Evolutionary conservation across 805 yeast genomes (phyloP).

Genomic region (Myxozyma vanderwaltii): DNA sequence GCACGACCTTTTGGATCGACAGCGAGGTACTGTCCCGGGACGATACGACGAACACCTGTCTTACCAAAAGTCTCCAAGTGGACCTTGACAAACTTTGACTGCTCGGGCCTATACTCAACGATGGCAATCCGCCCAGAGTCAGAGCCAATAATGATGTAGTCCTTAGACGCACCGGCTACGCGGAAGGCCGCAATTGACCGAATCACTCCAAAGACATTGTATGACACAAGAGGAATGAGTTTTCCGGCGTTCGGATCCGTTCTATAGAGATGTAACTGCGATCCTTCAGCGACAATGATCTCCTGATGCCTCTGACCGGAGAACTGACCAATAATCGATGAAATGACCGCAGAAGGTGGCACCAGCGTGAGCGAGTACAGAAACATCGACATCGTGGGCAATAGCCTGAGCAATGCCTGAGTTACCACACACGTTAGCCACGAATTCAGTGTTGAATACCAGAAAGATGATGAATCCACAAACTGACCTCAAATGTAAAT

Average conservation of each 20-base stretch:
- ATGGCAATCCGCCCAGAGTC: slow-evolving; percentile 76
- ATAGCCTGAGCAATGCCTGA: background rate
- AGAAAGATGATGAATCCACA: too few relatives aligned
- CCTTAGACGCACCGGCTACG: slow-evolving; percentile 56
- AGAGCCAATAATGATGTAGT: slow-evolving; percentile 66
- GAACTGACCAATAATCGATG: slow-evolving; percentile 70
- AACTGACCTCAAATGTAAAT: too few relatives aligned
- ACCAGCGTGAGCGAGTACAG: slow-evolving; percentile 75
- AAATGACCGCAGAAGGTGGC: slow-evolving; percentile 55
- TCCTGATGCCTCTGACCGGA: slow-evolving; percentile 61
- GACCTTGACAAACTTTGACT: slow-evolving; percentile 47
- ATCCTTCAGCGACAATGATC: slow-evolving; percentile 59
- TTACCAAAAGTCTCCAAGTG: slow-evolving; percentile 69
- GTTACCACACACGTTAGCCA: background rate
- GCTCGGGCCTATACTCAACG: slow-evolving; percentile 49
- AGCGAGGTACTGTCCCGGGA: slow-evolving; percentile 73
- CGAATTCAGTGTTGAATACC: too few relatives aligned
- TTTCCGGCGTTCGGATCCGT: slow-evolving; percentile 61
- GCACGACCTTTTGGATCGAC: slow-evolving; percentile 76
- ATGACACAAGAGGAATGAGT: slow-evolving; percentile 48
- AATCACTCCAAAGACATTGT: slow-evolving; percentile 60
- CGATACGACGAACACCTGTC: slow-evolving; percentile 69
- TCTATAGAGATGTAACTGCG: slow-evolving; percentile 56
- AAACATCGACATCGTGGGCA: slow-evolving; percentile 20
- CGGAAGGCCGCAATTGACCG: slow-evolving; percentile 56